A percentile compares a stretch with the other conserved stretches of the same genome.
These are phyloP conservation scores for Phytophthora foliorum DNA, from an alignment of 352 stramenopile genomes.

Conservation along the genomic window DNA sequence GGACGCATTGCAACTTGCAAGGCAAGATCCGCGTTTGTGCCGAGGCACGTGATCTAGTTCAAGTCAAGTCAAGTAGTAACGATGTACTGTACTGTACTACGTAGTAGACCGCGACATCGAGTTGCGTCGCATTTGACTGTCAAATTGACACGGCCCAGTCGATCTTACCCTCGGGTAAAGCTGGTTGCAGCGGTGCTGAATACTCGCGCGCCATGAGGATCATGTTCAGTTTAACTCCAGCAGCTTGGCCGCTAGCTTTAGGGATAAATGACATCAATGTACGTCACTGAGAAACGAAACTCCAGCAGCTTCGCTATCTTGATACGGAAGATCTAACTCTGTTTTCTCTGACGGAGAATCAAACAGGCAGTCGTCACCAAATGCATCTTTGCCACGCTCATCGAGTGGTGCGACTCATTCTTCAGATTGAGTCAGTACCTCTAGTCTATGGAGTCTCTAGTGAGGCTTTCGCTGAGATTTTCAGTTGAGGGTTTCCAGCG, in stretches of 20 bases:
- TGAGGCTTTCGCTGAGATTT: conserved; percentile 4
- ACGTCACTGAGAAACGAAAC: too few species aligned
- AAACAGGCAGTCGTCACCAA: neutral
- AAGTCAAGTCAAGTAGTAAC: neutral
- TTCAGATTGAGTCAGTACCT: neutral
- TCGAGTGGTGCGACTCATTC: neutral
- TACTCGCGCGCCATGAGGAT: neutral
- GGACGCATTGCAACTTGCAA: neutral
- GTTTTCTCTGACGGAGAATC: neutral
- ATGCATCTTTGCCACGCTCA: neutral
- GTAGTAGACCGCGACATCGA: neutral
- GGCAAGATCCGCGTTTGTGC: conserved; percentile 3
- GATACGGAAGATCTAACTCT: too few species aligned
- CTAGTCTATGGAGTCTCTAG: neutral
- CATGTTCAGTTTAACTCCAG: too few species aligned
- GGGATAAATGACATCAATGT: too few species aligned
- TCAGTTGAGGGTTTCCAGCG: conserved; percentile 6
- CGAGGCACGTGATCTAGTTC: neutral
- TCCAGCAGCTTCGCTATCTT: too few species aligned
- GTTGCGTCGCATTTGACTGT: neutral
- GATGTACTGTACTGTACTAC: too few species aligned
- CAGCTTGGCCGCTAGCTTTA: too few species aligned
- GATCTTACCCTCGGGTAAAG: neutral
- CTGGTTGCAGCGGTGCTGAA: neutral
- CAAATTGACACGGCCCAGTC: neutral